phyloP scores from a whole-genome alignment of 805 yeast genomes.

The Teunomyces pallodes region DNA sequence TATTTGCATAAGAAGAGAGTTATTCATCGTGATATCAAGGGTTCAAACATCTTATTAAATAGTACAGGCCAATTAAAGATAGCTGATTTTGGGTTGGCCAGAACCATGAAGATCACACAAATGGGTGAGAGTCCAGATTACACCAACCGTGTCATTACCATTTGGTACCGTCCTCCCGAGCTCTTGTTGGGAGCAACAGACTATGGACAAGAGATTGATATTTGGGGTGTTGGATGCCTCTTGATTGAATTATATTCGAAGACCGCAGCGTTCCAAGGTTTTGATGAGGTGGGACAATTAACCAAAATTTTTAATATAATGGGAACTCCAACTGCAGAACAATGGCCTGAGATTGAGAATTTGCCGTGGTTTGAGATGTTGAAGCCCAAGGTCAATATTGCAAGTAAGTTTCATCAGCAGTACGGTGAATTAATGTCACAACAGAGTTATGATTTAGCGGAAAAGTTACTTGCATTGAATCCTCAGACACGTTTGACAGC shows the following conservation, averaged over 20 bases:
- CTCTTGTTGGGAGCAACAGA: conserved; percentile 84
- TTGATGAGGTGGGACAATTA: conserved; percentile 83
- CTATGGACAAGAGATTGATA: conserved; percentile 87
- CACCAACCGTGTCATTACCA: conserved; percentile 91
- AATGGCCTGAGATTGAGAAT: conserved; percentile 76
- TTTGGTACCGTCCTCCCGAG: conserved; percentile 98
- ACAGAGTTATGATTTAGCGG: conserved; percentile 63
- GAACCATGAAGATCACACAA: conserved; percentile 61
- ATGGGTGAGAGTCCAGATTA: conserved; percentile 65
- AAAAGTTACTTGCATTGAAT: conserved; percentile 59
- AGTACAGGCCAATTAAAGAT: conserved; percentile 62
- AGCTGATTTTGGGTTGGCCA: conserved; percentile 81
- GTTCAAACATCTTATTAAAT: conserved; percentile 71
- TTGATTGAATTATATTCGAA: conserved; percentile 76
- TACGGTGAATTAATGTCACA: conserved; percentile 21
- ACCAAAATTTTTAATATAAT: conserved; percentile 71
- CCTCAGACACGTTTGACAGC: conserved; percentile 72
- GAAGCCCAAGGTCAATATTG: conserved; percentile 49
- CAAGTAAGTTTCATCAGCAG: conserved; percentile 26
- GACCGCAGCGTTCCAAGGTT: conserved; percentile 79
- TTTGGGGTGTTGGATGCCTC: conserved; percentile 96
- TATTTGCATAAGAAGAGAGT: conserved; percentile 68
- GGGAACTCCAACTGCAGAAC: conserved; percentile 77
- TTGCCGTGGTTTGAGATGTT: conserved; percentile 94
- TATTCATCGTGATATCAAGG: conserved; percentile 79